Conservation (phyloP, 2,329 filamentous ascomycete species). For the Davidsoniella eucalypti region DNA sequence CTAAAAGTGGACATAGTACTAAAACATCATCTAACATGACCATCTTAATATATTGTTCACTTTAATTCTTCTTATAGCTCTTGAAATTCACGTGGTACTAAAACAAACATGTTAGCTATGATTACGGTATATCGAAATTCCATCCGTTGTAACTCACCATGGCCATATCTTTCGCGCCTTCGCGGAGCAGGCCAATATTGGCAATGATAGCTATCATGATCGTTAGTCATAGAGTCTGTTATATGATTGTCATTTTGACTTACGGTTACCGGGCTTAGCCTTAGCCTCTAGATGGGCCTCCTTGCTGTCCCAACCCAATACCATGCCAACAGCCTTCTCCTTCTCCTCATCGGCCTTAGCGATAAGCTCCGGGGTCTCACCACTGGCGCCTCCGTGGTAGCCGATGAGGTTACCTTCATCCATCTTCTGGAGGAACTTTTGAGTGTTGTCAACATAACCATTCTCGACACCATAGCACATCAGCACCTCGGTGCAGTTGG, state of each 20-base stretch:
- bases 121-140: background rate
- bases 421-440: constrained; percentile 20
- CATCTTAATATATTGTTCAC: background rate
- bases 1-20: no score
- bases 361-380: constrained; percentile 19
- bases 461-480: constrained; percentile 21
- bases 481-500: constrained; percentile 25
- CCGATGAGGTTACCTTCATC: constrained; percentile 17
- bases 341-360: constrained; percentile 16
- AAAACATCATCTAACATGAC: background rate
- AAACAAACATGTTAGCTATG: background rate
- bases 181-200: constrained; percentile 21
- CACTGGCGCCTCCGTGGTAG: constrained; percentile 20
- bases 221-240: background rate
- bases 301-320: constrained; percentile 26
- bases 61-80: constrained; percentile 7
- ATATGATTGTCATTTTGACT: constrained; percentile 5
- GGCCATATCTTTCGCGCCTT: constrained; percentile 18
- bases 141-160: constrained; percentile 18
- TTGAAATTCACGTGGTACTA: constrained; percentile 19
- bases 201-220: constrained; percentile 20
- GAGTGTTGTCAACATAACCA: constrained; percentile 12
- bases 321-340: constrained; percentile 19
- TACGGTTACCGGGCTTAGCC: constrained; percentile 15
- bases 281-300: constrained; percentile 21